phyloP scores from a whole-genome alignment of 305 asterid genomes.

The Fraxinus sp. region DNA sequence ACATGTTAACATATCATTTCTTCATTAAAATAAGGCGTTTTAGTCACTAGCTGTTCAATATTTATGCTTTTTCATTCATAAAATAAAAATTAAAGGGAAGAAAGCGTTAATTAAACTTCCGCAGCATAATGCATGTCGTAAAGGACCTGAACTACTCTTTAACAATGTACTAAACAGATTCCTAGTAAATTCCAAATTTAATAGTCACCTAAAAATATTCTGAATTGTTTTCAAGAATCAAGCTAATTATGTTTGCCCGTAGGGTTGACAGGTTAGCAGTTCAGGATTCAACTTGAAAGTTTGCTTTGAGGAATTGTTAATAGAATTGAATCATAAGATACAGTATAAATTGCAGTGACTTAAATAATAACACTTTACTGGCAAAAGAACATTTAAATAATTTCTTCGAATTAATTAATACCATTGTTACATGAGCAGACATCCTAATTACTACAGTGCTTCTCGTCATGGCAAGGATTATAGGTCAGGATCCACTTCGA shows the following conservation, averaged over 20 bases:
- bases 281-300: background rate
- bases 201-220: background rate
- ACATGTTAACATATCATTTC: background rate
- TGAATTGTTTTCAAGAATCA: background rate
- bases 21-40: background rate
- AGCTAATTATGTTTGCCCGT: background rate
- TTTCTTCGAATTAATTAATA: background rate
- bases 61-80: background rate
- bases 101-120: background rate
- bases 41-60: background rate
- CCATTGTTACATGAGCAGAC: background rate
- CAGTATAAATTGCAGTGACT: background rate
- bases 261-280: background rate
- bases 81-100: background rate
- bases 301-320: background rate
- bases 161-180: background rate
- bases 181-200: background rate
- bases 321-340: background rate
- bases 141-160: background rate
- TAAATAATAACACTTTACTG: background rate
- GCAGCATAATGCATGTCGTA: background rate
- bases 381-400: background rate
- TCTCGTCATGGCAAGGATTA: background rate
- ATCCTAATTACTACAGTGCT: background rate
- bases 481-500: background rate